Evolutionary conservation across 148 eudicot genomes (phyloP).

Genomic region (Camellia sinensis): DNA sequence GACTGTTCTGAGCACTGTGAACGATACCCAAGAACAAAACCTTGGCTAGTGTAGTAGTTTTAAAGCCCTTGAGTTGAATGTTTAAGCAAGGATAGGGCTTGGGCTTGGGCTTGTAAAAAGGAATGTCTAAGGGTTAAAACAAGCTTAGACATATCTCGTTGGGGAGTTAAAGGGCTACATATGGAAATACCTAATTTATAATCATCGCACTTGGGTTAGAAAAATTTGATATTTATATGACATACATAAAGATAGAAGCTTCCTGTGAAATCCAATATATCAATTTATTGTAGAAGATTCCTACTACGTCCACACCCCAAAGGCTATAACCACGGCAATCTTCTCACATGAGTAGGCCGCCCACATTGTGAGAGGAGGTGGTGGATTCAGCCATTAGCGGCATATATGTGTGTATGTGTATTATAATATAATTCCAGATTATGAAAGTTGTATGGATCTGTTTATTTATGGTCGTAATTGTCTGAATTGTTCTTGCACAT

Average conservation of each 20-base stretch:
- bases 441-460: not conserved
- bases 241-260: not conserved
- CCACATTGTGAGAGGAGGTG: not conserved
- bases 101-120: no score
- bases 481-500: not conserved
- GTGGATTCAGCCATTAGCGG: not conserved
- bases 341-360: not conserved
- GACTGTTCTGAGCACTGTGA: no score
- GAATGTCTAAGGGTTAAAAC: no score
- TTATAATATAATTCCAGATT: not conserved
- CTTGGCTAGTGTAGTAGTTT: no score
- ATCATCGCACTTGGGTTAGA: no score
- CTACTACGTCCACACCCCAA: not conserved
- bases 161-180: no score
- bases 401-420: not conserved
- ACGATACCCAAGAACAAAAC: no score
- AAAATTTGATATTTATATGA: not conserved
- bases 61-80: no score
- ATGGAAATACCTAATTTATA: no score
- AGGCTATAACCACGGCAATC: not conserved
- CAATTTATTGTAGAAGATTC: not conserved
- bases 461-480: not conserved
- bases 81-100: no score
- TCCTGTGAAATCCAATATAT: not conserved
- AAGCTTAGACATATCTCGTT: no score